Conservation (phyloP, 2,329 filamentous ascomycete genomes). For the Sarocladiaceae sp. region DNA sequence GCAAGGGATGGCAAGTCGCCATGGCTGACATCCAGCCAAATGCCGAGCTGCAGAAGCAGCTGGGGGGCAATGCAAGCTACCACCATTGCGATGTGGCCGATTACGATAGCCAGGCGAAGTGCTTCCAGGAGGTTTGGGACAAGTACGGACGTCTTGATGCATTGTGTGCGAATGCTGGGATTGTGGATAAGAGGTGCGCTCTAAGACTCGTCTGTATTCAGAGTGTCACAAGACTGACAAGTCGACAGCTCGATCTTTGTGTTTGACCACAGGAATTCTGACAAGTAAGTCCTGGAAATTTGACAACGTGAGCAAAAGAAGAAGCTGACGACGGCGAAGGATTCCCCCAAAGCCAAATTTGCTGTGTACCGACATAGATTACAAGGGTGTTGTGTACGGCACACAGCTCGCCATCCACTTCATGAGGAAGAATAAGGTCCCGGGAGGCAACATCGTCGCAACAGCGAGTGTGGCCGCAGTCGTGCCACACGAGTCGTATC, state of each 20-base stretch:
- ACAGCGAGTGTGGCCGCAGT: conserved; percentile 39
- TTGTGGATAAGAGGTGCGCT: conserved; percentile 32
- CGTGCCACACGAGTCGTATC: conserved; percentile 37
- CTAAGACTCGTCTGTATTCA: neutral
- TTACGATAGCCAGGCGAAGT: conserved; percentile 37
- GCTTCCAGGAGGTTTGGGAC: conserved; percentile 37
- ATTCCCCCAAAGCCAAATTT: conserved; percentile 41
- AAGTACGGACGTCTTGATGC: conserved; percentile 43
- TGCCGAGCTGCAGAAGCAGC: conserved; percentile 23
- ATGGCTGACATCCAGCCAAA: conserved; percentile 32
- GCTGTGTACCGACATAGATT: conserved; percentile 42
- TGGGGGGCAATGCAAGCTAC: conserved; percentile 36
- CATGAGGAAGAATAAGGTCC: conserved; percentile 43
- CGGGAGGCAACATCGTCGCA: conserved; percentile 39
- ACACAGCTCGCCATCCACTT: conserved; percentile 46
- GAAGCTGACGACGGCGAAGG: conserved; percentile 3
- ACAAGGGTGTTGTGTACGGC: conserved; percentile 47
- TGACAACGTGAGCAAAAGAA: too few relatives aligned
- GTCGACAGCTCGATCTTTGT: conserved; percentile 37
- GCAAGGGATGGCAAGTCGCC: conserved; percentile 26
- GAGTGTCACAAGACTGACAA: neutral
- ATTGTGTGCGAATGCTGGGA: conserved; percentile 46
- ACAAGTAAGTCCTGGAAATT: conserved; percentile 11
- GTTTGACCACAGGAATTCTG: conserved; percentile 15
- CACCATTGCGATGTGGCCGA: conserved; percentile 39